Base-by-base conservation (phyloP, 2,329 filamentous ascomycete species). In the Trichophyton rubrum region DNA sequence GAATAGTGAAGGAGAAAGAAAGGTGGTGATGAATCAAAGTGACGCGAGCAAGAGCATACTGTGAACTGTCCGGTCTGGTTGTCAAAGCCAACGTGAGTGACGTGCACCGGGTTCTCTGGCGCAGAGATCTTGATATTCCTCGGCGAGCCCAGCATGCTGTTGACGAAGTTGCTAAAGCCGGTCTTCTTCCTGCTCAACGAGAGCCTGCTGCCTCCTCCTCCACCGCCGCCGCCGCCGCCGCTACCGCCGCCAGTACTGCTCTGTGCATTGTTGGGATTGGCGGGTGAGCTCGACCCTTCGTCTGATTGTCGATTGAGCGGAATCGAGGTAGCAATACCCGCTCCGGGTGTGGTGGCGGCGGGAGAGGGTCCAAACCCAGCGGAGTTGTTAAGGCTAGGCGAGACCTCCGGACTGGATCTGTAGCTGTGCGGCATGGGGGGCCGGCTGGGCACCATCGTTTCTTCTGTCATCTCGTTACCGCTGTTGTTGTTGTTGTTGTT, bases 21-120 rank as follows among this genome's bases (percentile, higher is more conserved):
- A 27, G 24, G 24, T 27, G 3, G 24, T 27, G 24, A 27, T 27
- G 6, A 27, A 27, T 27, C 24, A 27, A 27, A 27, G 27, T 30
- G 27, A 30, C 6, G 27, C 5, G 27, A 30, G 27, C 27, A 58
- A 20, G 20, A 59, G 20, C 86, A 70, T 80, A 95, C 90, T 61
- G 92, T 97, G 74, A 96, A 99, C 76, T 96, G 89, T 66, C 93
- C 93, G 2, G 93, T 97, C 69, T 89, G 83, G 76, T 93, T 95
- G 75, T 99, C 92, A 73, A 96, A 96, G 67, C 92, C 92, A 66
- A 99, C 93, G 74, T 99, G 93, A 61, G 92, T 97, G 68, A 99
- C 89, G 75, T 97, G 93, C 62, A 97, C 90, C 56, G 93, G 93
- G 69, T 99, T 97, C 74, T 96, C 91, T 60, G 93, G 93, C 41